phyloP scores from a whole-genome alignment of 2,329 filamentous ascomycete genomes.

The Myrmaecium sp. region DNA sequence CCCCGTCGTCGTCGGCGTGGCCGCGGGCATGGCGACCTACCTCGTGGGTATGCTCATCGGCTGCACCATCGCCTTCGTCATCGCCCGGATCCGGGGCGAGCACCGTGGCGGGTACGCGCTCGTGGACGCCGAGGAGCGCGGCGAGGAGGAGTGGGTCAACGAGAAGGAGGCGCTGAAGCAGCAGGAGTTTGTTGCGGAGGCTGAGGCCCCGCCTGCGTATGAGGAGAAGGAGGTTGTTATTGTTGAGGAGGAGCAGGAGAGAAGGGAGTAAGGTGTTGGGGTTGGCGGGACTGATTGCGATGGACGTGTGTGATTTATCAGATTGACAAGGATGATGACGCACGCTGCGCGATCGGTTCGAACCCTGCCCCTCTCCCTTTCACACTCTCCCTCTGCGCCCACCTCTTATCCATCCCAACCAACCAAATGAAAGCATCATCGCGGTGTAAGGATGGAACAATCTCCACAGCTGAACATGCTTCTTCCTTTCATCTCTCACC shows the following conservation, averaged over 20 bases:
- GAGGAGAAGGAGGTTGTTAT: constrained; percentile 18
- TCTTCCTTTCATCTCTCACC: too few relatives aligned
- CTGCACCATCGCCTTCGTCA: constrained; percentile 41
- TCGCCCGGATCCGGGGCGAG: constrained; percentile 37
- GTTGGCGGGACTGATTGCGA: too few relatives aligned
- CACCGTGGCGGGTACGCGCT: constrained; percentile 10
- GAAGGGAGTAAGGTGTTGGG: too few relatives aligned
- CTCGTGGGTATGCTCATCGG: constrained; percentile 51
- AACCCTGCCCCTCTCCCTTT: too few relatives aligned
- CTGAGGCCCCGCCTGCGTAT: constrained; percentile 22
- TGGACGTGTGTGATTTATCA: too few relatives aligned
- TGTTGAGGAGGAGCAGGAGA: constrained; percentile 6
- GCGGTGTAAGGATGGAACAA: too few relatives aligned
- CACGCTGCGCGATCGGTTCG: too few relatives aligned
- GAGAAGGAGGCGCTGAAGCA: constrained; percentile 13
- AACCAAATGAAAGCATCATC: too few relatives aligned
- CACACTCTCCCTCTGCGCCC: too few relatives aligned
- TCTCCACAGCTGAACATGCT: too few relatives aligned
- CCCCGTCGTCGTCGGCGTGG: constrained; percentile 51
- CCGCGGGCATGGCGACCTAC: constrained; percentile 50
- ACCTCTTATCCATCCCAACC: too few relatives aligned
- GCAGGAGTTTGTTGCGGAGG: constrained; percentile 14
- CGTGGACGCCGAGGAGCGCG: constrained; percentile 14
- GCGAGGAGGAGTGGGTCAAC: constrained; percentile 8
- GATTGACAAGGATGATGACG: too few relatives aligned